These are phyloP conservation scores for Zea mays DNA, from an alignment of 176 grass and related monocot species.

Conservation along the genomic window Zm-B73-REFERENCE-NAM-5.0 NC_050102.1:174220001-174220500, in stretches of 20 bases:
- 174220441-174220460: background rate
- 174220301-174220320: too few relatives aligned
- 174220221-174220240: slow-evolving; percentile 9
- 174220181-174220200: background rate
- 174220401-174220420: background rate
- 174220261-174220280: background rate
- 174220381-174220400: too few relatives aligned
- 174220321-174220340: too few relatives aligned
- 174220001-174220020: background rate
- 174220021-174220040: background rate
- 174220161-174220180: background rate
- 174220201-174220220: background rate
- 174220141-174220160: slow-evolving; percentile 6
- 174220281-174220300: too few relatives aligned
- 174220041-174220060: slow-evolving; percentile 3
- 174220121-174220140: slow-evolving; percentile 3
- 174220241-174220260: background rate
- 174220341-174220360: too few relatives aligned
- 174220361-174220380: too few relatives aligned
- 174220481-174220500: background rate
- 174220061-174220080: background rate
- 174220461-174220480: slow-evolving; percentile 6
- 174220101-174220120: background rate
- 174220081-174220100: background rate
- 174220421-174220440: background rate